Conservation (phyloP, 2,329 filamentous ascomycete genomes). For the Fusarium irregulare region DNA sequence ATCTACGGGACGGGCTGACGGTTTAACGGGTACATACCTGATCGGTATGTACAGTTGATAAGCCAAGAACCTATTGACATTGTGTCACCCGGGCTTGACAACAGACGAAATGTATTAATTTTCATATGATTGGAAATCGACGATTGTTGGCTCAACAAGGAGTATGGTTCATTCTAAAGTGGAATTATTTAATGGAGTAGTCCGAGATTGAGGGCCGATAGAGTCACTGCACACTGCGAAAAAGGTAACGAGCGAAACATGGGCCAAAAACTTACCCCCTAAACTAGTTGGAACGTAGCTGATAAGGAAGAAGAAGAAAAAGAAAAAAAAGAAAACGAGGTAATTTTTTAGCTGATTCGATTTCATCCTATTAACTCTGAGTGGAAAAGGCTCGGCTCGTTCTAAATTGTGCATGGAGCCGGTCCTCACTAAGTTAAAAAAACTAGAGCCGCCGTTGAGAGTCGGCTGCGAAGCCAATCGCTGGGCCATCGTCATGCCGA, state of each 20-base stretch:
- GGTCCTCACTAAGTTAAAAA: background rate
- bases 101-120: background rate
- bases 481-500: conserved; percentile 17
- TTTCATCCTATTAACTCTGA: background rate
- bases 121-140: conserved; percentile 1
- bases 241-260: conserved; percentile 10
- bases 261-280: conserved; percentile 11
- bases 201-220: conserved; percentile 34
- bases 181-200: conserved; percentile 25
- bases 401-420: conserved; percentile 1
- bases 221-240: conserved; percentile 8
- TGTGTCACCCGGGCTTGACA: conserved; percentile 2
- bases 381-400: background rate
- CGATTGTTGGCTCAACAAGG: background rate
- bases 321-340: background rate
- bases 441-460: conserved; percentile 24
- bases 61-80: background rate
- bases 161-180: conserved; percentile 3
- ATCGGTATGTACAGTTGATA: conserved; percentile 4
- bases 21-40: background rate
- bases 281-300: background rate
- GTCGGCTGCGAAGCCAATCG: conserved; percentile 31
- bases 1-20: conserved; percentile 1
- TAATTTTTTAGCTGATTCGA: background rate
- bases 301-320: background rate